Evolutionary conservation across 1,284 basidiomycete genomes (phyloP), one percentile per base, ranked within the genome.

Genomic region (Crucibulum parvulum): DNA sequence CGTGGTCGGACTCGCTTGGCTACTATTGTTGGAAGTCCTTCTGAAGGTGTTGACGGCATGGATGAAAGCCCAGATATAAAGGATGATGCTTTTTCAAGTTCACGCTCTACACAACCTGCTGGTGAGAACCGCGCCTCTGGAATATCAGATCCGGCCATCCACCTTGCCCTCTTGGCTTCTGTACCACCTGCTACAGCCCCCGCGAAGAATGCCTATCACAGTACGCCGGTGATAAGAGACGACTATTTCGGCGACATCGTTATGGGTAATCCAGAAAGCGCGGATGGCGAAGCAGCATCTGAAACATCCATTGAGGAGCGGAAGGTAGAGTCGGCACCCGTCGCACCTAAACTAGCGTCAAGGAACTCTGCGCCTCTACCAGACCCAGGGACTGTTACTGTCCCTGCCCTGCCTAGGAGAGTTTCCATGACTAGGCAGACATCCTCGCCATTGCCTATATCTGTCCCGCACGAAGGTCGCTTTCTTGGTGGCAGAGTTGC

Each of bases 351-450:
- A 11, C 13, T 51, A 3, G 46, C 55, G 46, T 39, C 62, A 46
- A 63, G 58, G 24, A 50, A 56, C 6, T 57, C 54, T 3, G 56
- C 58, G 7, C 63, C 61, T 4, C 55, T 65, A 7, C 45, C 66
- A 7, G 68, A 71, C 11, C 54, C 61, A 38, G 72, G 69, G 9
- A 62, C 68, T 4, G 60, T 67, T n/a, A 69, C 73, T 4, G 81
- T 81, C 4, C 82, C 85, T 1, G 80, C 82, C 6, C 69, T 84
- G 18, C 80, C 87, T 1, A 79, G 83, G 55, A 75, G 84, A 61
- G 75, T 84, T 36, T 84, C 78, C 59, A 73, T 90, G 53, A 85
- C 84, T 41, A 81, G 89, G 5, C 89, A 90, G 67, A 79, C 83
- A 1, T 87, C 85, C 4, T 84, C 85, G 10, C 86, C 88, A 6